These are phyloP conservation scores for Fonsecaea nubica DNA, from an alignment of 2,329 filamentous ascomycete species.

Conservation along the genomic window DNA sequence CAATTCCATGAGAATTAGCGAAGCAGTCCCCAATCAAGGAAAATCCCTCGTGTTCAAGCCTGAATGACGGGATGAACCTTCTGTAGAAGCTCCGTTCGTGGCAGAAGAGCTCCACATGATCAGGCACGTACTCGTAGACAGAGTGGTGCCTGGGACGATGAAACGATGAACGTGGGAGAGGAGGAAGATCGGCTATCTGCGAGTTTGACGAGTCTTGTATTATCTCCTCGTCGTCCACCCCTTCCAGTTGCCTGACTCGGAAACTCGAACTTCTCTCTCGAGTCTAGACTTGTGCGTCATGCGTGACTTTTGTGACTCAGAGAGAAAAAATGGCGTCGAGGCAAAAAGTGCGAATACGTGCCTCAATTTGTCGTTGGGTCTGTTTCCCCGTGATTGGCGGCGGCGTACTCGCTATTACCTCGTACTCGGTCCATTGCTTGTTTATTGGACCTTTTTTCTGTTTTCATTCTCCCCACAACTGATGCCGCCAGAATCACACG, in stretches of 20 bases:
- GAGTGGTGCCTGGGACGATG: background rate
- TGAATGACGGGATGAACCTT: background rate
- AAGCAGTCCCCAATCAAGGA: background rate
- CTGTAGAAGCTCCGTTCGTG: background rate
- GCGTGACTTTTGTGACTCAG: background rate
- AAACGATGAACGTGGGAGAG: background rate
- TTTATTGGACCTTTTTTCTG: background rate
- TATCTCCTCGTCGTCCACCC: background rate
- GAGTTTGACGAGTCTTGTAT: background rate
- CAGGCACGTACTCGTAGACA: background rate
- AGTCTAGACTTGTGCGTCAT: background rate
- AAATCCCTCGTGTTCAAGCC: background rate
- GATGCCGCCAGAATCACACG: background rate
- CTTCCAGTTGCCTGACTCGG: background rate
- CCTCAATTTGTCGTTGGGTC: background rate
- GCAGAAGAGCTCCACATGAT: background rate
- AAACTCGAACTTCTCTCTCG: background rate
- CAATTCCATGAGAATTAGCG: background rate
- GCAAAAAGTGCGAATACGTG: background rate
- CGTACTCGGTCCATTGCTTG: background rate
- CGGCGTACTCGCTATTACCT: background rate
- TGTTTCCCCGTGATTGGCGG: background rate
- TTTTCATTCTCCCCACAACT: background rate
- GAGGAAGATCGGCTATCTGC: background rate
- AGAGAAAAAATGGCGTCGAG: constrained; percentile 2